A percentile compares a stretch with the other conserved stretches of the same genome.
phyloP scores from a whole-genome alignment of 345 rosid genomes.

The Gossypium raimondii region DNA sequence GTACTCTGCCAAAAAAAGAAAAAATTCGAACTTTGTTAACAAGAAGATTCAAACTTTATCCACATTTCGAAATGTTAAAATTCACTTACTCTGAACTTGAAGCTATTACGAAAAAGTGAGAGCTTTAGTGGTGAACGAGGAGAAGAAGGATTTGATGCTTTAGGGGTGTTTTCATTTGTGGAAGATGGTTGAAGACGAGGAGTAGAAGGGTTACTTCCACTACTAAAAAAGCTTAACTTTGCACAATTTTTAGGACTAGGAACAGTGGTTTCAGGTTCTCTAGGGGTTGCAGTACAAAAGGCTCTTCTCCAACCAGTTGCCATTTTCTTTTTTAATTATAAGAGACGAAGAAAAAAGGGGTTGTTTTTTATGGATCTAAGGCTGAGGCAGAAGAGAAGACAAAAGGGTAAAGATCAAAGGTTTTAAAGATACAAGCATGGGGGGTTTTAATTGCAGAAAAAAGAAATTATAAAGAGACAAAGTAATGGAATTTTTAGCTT shows the following conservation, averaged over 20 bases:
- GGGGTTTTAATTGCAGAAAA: constrained; percentile 32
- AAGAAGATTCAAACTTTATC: not conserved
- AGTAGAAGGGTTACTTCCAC: constrained; percentile 62
- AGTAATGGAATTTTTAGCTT: constrained; percentile 15
- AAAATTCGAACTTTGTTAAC: not conserved
- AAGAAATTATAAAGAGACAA: constrained; percentile 23
- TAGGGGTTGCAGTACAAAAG: constrained; percentile 72
- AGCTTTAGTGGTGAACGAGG: constrained; percentile 78
- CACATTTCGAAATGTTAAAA: not conserved
- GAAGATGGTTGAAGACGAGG: constrained; percentile 48
- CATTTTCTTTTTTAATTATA: constrained; percentile 30
- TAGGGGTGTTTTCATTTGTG: constrained; percentile 30
- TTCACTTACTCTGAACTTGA: constrained; percentile 66
- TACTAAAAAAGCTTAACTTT: constrained; percentile 51
- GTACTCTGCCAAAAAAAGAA: constrained; percentile 38
- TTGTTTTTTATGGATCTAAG: constrained; percentile 33
- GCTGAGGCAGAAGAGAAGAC: not conserved
- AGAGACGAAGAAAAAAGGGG: constrained; percentile 4
- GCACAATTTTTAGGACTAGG: constrained; percentile 46
- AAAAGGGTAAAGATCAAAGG: constrained; percentile 20
- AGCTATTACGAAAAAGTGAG: constrained; percentile 70
- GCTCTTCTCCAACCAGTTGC: constrained; percentile 97
- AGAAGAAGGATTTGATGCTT: constrained; percentile 52
- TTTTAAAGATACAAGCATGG: constrained; percentile 20
- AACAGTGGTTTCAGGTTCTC: constrained; percentile 43